Evolutionary conservation across 2,329 filamentous ascomycete genomes (phyloP).

Genomic region (Drechslerella coelobrocha): DNA sequence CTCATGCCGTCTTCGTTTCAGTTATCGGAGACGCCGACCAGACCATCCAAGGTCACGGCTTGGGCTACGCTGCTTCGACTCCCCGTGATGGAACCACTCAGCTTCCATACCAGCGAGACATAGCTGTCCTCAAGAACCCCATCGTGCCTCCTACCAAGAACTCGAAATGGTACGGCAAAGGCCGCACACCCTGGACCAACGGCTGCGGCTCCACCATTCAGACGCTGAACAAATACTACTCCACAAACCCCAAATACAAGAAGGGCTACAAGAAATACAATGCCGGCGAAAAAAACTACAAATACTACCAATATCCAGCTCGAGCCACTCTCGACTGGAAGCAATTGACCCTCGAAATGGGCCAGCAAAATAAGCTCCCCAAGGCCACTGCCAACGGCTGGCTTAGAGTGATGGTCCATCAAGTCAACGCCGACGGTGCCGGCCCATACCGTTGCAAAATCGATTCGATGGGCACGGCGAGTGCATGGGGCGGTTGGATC

Average conservation of each 20-base stretch:
- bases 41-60: slow-evolving; percentile 1
- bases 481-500: slow-evolving; percentile 6
- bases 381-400: slow-evolving; percentile 21
- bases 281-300: slow-evolving; percentile 1
- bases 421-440: slow-evolving; percentile 31
- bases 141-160: slow-evolving; percentile 8
- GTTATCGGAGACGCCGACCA: slow-evolving; percentile 16
- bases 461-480: slow-evolving; percentile 8
- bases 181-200: slow-evolving; percentile 19
- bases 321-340: slow-evolving; percentile 22
- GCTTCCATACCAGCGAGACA: slow-evolving; percentile 9
- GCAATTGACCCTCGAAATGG: slow-evolving; percentile 3
- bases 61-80: slow-evolving; percentile 13
- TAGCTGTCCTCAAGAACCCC: slow-evolving; percentile 8
- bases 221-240: slow-evolving; percentile 14
- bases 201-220: slow-evolving; percentile 22
- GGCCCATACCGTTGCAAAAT: slow-evolving; percentile 40
- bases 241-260: slow-evolving; percentile 1
- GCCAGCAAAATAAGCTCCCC: slow-evolving; percentile 1
- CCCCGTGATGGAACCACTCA: slow-evolving; percentile 9
- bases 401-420: slow-evolving; percentile 28
- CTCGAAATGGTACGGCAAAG: not conserved
- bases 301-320: slow-evolving; percentile 17
- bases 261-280: slow-evolving; percentile 3
- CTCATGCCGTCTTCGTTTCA: slow-evolving; percentile 11